Conservation (phyloP, 305 asterid species). For the Caryopteris hybrid region DNA sequence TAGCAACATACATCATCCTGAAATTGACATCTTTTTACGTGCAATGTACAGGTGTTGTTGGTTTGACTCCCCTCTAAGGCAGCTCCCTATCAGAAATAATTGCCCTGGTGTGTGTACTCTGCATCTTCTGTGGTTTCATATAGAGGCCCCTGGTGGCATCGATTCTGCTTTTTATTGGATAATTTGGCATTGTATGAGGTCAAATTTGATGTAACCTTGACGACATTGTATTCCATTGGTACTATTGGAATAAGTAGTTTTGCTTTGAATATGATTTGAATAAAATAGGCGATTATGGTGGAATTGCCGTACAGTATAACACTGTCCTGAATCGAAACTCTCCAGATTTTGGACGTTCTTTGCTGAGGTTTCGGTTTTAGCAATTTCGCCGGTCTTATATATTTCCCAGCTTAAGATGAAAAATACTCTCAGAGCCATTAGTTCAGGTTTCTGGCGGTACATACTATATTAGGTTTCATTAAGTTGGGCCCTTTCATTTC, state of each 20-base stretch:
- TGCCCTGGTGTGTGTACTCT: conserved; percentile 10
- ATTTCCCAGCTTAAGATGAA: too few relatives aligned
- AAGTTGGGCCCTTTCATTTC: too few relatives aligned
- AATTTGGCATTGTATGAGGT: conserved; percentile 4
- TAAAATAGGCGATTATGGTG: background rate
- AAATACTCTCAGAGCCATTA: too few relatives aligned
- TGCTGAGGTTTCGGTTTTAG: too few relatives aligned
- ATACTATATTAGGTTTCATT: too few relatives aligned
- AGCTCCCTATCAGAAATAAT: conserved; percentile 3
- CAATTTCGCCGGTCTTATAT: too few relatives aligned
- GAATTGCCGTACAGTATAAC: too few relatives aligned
- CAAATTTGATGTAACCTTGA: background rate
- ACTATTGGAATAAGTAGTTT: background rate
- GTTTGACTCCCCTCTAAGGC: conserved; percentile 68
- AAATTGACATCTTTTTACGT: background rate
- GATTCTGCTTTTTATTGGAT: conserved; percentile 22
- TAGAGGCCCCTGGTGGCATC: conserved; percentile 23
- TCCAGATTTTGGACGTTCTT: too few relatives aligned
- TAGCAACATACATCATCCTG: background rate
- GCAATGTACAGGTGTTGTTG: conserved; percentile 72
- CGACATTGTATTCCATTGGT: background rate
- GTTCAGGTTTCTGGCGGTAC: too few relatives aligned
- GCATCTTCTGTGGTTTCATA: conserved; percentile 17
- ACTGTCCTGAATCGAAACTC: background rate
- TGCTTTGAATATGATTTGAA: background rate